Base-by-base conservation (phyloP, 179 eudicot species). In the Amaranthus tricolor region DNA sequence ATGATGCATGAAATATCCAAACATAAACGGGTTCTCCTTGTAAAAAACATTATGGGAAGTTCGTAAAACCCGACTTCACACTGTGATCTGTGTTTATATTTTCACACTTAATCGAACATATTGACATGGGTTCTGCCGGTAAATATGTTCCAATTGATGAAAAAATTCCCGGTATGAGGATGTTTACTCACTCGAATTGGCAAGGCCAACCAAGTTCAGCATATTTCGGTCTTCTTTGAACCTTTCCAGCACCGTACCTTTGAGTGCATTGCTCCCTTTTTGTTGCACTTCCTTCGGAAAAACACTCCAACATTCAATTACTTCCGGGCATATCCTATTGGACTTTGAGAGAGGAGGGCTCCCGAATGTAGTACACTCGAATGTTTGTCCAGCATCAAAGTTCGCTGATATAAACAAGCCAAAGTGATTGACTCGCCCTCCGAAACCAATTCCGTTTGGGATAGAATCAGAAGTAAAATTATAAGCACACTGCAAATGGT, bases 161-260 rank as follows among this genome's bases (percentile, higher is more conserved):
- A 31, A 31, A 31, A 31, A 1, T 31, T 31, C 40, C 40, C 40
- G 40, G 40, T 31, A 31, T 31, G 40, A 31, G 40, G 40, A 31
- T 31, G 40, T 2, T 83, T 78, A 90, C 73, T 90, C 75, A 48
- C 97, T 90, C 49, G 98, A 91, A 78, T 89, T 94, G 40, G 98
- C 97, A 76, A 94, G 89, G 13, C 94, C 96, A 5, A 94, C 96
- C 91, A 94, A 59, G 71, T 94, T 94, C n/a, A 94, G 97, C 98
- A 94, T 91, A 63, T 91, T 73, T 5, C 97, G 88, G 45, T 94
- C 98, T 85, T 94, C 98, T 86, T 94, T 89, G 73, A 90, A 94
- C 78, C 97, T 89, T 50, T 94, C 96, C 12, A 94, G 79, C 20
- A 94, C 92, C 0, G 91, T 84, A 43, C 98, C 96, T 85, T 82